These are phyloP conservation scores for Alternaria gaisen DNA, from an alignment of 2,329 filamentous ascomycete species.

Conservation along the genomic window DNA sequence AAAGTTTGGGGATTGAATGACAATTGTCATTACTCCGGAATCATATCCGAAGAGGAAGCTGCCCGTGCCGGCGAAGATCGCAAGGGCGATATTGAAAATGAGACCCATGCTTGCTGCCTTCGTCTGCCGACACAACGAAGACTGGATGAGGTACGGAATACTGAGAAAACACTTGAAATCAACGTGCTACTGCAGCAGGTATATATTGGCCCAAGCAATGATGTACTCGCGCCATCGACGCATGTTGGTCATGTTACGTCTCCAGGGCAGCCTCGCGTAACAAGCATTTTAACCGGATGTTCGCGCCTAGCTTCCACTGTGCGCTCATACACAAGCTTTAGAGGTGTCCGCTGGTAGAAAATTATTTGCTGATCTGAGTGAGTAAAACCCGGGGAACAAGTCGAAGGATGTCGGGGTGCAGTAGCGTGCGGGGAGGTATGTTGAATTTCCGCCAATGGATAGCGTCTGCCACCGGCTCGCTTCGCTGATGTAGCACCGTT, in stretches of 20 bases:
- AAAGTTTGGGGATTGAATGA: conserved; percentile 66
- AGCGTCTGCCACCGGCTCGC: conserved; percentile 5
- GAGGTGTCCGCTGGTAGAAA: conserved; percentile 8
- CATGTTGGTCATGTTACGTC: conserved; percentile 21
- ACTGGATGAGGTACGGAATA: background rate
- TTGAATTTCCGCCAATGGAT: conserved; percentile 36
- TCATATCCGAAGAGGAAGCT: conserved; percentile 50
- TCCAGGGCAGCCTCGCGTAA: conserved; percentile 13
- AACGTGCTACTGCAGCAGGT: conserved; percentile 5
- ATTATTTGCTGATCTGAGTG: conserved; percentile 20
- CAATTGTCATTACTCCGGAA: conserved; percentile 56
- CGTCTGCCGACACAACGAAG: conserved; percentile 1
- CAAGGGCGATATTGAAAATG: conserved; percentile 54
- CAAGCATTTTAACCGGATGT: conserved; percentile 28
- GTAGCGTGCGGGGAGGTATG: conserved; percentile 27
- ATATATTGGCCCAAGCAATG: conserved; percentile 20
- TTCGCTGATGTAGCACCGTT: conserved; percentile 4
- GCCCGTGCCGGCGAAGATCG: conserved; percentile 56
- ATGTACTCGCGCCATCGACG: conserved; percentile 14
- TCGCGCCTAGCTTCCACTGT: conserved; percentile 37
- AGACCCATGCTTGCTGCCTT: conserved; percentile 48
- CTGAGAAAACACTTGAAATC: background rate
- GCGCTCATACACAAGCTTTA: background rate
- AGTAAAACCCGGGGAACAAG: conserved; percentile 25
- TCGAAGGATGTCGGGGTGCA: conserved; percentile 28